Conservation (phyloP, 306 rosid genomes). For the Vigna reflexopilosa region DNA sequence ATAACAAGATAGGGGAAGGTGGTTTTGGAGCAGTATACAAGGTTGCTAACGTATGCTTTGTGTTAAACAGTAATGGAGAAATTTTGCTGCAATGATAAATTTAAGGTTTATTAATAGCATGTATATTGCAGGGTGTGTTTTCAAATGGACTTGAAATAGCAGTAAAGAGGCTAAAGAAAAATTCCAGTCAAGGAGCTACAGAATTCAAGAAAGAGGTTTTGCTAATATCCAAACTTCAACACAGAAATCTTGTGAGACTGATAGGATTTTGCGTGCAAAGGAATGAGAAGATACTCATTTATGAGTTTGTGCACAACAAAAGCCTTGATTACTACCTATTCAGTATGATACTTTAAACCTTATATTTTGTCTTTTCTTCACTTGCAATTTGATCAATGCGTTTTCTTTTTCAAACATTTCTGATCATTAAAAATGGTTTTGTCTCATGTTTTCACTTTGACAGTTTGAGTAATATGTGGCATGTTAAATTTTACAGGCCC, state of each 20-base stretch:
- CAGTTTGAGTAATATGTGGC: neutral
- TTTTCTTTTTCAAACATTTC: neutral
- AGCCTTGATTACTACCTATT: slow-evolving; percentile 48
- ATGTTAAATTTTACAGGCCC: slow-evolving; percentile 21
- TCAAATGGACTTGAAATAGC: slow-evolving; percentile 47
- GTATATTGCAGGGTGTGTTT: slow-evolving; percentile 36
- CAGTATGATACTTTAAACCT: slow-evolving; percentile 37
- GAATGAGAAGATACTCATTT: slow-evolving; percentile 42
- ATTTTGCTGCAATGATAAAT: neutral
- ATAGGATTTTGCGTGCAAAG: slow-evolving; percentile 43
- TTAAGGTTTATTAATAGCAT: slow-evolving; percentile 3
- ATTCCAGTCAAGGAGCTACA: slow-evolving; percentile 42
- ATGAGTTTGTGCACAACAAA: slow-evolving; percentile 45
- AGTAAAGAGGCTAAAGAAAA: slow-evolving; percentile 43
- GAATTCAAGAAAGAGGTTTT: slow-evolving; percentile 46
- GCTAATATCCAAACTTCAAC: slow-evolving; percentile 44
- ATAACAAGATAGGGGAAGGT: slow-evolving; percentile 49
- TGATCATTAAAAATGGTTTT: neutral
- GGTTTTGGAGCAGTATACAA: slow-evolving; percentile 46
- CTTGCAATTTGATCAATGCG: neutral
- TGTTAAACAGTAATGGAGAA: neutral
- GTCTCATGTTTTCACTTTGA: neutral
- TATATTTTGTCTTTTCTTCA: neutral
- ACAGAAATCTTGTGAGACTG: slow-evolving; percentile 46
- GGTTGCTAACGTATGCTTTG: neutral